These are phyloP conservation scores for Urostyla sp. DNA, from an alignment of 73 alveolate species.

Conservation along the genomic window DNA sequence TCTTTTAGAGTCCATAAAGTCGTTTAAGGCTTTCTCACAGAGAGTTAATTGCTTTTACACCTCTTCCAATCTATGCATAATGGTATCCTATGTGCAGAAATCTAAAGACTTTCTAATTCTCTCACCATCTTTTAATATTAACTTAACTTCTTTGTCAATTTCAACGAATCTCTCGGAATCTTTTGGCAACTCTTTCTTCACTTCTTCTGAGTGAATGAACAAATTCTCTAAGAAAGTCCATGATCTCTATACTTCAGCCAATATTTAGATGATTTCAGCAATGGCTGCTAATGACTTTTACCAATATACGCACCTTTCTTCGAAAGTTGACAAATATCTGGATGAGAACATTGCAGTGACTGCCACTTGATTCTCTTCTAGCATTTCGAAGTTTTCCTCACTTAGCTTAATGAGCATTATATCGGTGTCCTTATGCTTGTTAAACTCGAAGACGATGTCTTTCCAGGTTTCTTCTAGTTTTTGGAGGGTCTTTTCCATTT, in stretches of 20 bases:
- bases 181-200: constrained; percentile 99
- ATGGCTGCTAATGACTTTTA: constrained; percentile 82
- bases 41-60: constrained; percentile 94
- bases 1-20: constrained; percentile 99
- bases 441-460: constrained; percentile 81
- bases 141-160: constrained; percentile 96
- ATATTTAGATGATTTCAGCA: constrained; percentile 89
- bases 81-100: constrained; percentile 92
- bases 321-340: constrained; percentile 85
- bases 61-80: constrained; percentile 95
- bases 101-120: constrained; percentile 81
- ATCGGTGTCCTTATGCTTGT: constrained; percentile 92
- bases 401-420: constrained; percentile 91
- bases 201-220: constrained; percentile 99
- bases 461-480: constrained; percentile 97
- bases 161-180: constrained; percentile 98
- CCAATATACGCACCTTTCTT: constrained; percentile 82
- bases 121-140: constrained; percentile 94
- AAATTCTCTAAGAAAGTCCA: constrained; percentile 99
- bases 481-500: constrained; percentile 98
- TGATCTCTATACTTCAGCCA: constrained; percentile 97
- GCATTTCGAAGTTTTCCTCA: constrained; percentile 99
- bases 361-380: constrained; percentile 98
- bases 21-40: constrained; percentile 99
- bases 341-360: constrained; percentile 87